Evolutionary conservation across 2,329 filamentous ascomycete genomes (phyloP), one percentile per base, ranked within the genome.

Genomic region (Hypoxylon sp.): DNA sequence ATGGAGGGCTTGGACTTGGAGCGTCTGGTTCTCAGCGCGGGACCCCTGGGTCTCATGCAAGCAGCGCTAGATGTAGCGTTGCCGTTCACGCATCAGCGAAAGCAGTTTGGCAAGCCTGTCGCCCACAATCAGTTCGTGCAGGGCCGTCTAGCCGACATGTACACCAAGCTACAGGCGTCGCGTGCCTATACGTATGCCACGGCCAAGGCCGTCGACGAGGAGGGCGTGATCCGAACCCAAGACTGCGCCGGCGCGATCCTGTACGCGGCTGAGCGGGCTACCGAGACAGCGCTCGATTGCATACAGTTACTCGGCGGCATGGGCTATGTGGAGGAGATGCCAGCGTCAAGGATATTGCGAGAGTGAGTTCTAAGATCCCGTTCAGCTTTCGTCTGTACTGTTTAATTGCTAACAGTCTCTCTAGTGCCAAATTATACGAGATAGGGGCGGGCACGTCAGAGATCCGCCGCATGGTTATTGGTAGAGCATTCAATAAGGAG

Each of bases 1-100:
- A 98, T 99, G 96, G 93, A 97, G 78, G 96, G 96, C 1, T 87
- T 99, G 3, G 96, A 99, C 78, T 88, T 99, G 35, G 96, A 99
- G 82, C 88, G 96, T 11, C 87, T 99, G 2, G 95, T 99, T 1
- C 88, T 99, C 53, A 94, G 91, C 74, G 93, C 95, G 17, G 96
- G 96, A 0, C 94, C 96, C 0, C 82, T 99, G 5, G 96, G 95
- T 42, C 89, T 98, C 70, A 99, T 99, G 96, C 94, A 97, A 84
- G 92, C 94, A 5, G 87, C 91, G 4, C 87, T 98, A 50, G 94
- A 98, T 81, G 87, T 95, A 9, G 89, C 92, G 1, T 86, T 98
- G 46, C 96, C 96, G 0, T 99, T 97, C 78, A 91, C 91, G 1
- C 96, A 99, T 80, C 88, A 92, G 74, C 89, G 96, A 62, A 93